A percentile compares a stretch with the other conserved stretches of the same genome.
These are phyloP conservation scores for Naumovozyma baii DNA, from an alignment of 805 yeast species.

Conservation along the genomic window DNA sequence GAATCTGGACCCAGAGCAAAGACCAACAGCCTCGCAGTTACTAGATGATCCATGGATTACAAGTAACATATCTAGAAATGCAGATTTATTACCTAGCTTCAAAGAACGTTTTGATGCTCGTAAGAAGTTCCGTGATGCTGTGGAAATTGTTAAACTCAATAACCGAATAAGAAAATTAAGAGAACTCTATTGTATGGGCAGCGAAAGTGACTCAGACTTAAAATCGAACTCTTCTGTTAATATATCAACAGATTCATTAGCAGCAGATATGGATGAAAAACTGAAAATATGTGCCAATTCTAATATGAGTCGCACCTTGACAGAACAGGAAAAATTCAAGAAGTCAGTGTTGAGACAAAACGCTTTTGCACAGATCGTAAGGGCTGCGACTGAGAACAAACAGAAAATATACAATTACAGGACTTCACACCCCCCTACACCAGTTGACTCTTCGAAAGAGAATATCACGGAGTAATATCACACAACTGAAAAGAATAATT, in stretches of 20 bases:
- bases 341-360: conserved; percentile 37
- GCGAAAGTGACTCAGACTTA: conserved; percentile 28
- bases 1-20: conserved; percentile 51
- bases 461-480: not conserved
- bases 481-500: too few species aligned
- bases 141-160: conserved; percentile 70
- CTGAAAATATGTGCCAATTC: not conserved
- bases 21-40: conserved; percentile 62
- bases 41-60: conserved; percentile 71
- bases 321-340: conserved; percentile 8
- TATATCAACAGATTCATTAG: not conserved
- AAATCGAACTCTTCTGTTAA: conserved; percentile 5
- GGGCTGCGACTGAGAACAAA: conserved; percentile 53
- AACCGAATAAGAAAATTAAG: conserved; percentile 67
- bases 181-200: conserved; percentile 43
- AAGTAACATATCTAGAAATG: conserved; percentile 35
- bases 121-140: conserved; percentile 72
- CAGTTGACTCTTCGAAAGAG: not conserved
- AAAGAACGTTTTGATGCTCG: conserved; percentile 77
- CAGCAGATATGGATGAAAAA: not conserved
- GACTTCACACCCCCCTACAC: not conserved
- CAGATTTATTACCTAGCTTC: conserved; percentile 73
- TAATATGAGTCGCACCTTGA: not conserved
- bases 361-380: conserved; percentile 61
- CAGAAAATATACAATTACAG: conserved; percentile 28